Base-by-base conservation (phyloP, 257 asterid species). In the Thymus mandschuricus region DNA sequence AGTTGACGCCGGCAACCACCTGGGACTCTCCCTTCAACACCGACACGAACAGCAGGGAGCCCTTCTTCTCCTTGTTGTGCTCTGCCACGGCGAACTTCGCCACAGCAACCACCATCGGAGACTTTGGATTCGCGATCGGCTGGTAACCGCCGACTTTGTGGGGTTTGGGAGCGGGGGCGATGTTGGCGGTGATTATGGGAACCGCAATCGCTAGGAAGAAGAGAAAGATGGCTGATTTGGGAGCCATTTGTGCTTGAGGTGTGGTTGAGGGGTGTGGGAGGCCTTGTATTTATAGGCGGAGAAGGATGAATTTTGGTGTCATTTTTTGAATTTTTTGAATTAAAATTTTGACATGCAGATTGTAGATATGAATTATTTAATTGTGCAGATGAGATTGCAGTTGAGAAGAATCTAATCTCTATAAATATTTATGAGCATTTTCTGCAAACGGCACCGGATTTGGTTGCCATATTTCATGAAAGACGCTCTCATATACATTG, bases 1-100 rank as follows among this genome's bases (percentile, higher is more conserved):
- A 85, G 55, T 83, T 83, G 34, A 30, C 65, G 1, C 90, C 88
- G 2, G 81, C 52, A n/a, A 81, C 85, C 58, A 83, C 72, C 43
- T 85, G 86, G 6, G 49, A 10, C 72, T 76, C 81, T 8, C 81
- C 86, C 13, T 48, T 49, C 5, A 83, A 49, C 33, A 83, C 90
- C 1, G 34, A 8, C 41, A 48, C 64, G 35, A 81, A 80, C 3
- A 9, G 40, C 81, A 84, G 56, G 0, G 71, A 35, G 1, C 69
- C 3, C 0, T 72, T 10, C 0, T 31, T 3, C 66, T 50, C 13
- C 6, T 81, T 72, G 83, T 86, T 84, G 85, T 80, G 65, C 54
- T 65, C 70, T 60, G 57, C 34, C 73, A 86, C 81, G 60, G 87
- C 87, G 6, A 60, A 86, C 2, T 76, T 69, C 5, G 78, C 89